These are phyloP conservation scores for Quercus robur DNA, from an alignment of 306 rosid genomes.

Conservation along the genomic window DNA sequence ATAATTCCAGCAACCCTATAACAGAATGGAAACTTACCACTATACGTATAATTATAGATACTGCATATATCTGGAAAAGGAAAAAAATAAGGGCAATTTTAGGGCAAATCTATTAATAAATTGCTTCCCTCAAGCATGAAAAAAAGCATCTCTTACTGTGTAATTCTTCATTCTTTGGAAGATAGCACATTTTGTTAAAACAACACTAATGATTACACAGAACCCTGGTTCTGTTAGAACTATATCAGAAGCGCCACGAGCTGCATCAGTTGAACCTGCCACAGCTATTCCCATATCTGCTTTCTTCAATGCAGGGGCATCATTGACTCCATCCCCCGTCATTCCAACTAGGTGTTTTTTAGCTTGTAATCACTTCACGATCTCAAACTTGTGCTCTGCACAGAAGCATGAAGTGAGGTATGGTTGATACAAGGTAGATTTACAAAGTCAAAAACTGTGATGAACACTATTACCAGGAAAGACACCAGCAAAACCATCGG, in stretches of 20 bases:
- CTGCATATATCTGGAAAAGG: slow-evolving; percentile 61
- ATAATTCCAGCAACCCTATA: no score
- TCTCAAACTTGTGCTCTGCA: slow-evolving; percentile 76
- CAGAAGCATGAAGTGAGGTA: slow-evolving; percentile 12
- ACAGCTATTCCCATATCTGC: slow-evolving; percentile 82
- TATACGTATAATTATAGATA: slow-evolving; percentile 76
- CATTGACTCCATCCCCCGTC: slow-evolving; percentile 87
- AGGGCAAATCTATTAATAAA: neutral
- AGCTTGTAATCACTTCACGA: slow-evolving; percentile 66
- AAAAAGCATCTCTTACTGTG: slow-evolving; percentile 36
- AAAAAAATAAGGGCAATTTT: neutral
- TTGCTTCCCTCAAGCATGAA: neutral
- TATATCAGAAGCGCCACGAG: slow-evolving; percentile 72
- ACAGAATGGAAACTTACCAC: slow-evolving; percentile 42
- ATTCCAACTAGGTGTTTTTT: slow-evolving; percentile 70
- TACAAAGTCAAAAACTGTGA: no score
- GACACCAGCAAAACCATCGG: slow-evolving; percentile 82
- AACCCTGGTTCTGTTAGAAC: slow-evolving; percentile 80
- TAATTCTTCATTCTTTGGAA: slow-evolving; percentile 80
- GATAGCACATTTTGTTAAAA: slow-evolving; percentile 69
- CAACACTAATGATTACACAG: slow-evolving; percentile 81
- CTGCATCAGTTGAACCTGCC: slow-evolving; percentile 77
- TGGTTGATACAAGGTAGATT: no score
- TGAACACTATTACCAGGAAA: slow-evolving; percentile 42
- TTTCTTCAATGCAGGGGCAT: slow-evolving; percentile 74